These are phyloP conservation scores for Dactylis glomerata DNA, from an alignment of 176 grass and related monocot genomes.

Conservation along the genomic window DNA sequence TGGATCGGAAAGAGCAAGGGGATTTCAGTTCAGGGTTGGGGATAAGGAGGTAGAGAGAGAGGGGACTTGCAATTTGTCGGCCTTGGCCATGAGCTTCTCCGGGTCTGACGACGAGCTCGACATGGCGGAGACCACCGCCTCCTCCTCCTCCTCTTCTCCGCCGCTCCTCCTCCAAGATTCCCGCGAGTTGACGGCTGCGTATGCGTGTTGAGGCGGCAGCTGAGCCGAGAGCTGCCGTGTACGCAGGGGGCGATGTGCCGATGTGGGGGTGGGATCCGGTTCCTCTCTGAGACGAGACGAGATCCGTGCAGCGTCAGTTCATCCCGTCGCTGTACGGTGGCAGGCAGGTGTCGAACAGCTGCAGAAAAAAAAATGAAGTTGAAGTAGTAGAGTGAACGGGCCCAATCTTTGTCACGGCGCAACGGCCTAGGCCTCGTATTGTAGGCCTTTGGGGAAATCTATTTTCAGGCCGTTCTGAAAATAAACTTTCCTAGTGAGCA, in stretches of 20 bases:
- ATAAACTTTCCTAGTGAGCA: no score
- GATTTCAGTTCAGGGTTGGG: background rate
- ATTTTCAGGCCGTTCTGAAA: no score
- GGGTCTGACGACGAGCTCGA: constrained; percentile 61
- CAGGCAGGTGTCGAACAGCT: background rate
- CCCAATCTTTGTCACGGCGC: background rate
- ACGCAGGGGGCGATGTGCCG: background rate
- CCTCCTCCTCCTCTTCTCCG: background rate
- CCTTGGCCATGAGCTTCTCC: constrained; percentile 88
- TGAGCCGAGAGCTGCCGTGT: background rate
- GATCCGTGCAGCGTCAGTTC: constrained; percentile 12
- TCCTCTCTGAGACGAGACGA: background rate
- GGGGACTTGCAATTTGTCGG: constrained; percentile 74
- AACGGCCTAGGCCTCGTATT: background rate
- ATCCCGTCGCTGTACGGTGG: background rate
- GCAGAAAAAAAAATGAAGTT: background rate
- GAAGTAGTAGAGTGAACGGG: background rate
- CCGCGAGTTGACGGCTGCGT: background rate
- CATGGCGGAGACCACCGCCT: constrained; percentile 40
- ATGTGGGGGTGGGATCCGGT: background rate
- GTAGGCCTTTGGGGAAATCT: no score
- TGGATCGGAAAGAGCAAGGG: background rate
- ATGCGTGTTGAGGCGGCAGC: no score
- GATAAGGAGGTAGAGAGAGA: background rate
- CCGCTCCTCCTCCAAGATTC: constrained; percentile 5